These are phyloP conservation scores for Phytophthora cryptogea DNA, from an alignment of 352 stramenopile genomes.

Conservation along the genomic window DNA sequence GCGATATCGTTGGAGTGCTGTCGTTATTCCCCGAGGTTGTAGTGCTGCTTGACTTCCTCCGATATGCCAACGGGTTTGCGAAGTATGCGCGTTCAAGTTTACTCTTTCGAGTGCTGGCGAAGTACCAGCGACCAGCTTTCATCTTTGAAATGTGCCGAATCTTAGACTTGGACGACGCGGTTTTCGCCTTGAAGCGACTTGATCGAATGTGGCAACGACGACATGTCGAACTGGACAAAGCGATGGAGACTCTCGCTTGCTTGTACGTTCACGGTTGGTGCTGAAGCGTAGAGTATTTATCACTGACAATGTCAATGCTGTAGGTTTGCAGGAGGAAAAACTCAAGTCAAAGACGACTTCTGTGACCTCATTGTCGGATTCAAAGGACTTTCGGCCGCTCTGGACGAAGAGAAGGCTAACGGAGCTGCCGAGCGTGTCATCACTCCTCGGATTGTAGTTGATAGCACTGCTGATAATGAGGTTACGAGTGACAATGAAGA, in stretches of 20 bases:
- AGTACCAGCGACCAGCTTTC: slow-evolving; percentile 53
- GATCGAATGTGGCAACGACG: slow-evolving; percentile 52
- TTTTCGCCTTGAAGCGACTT: slow-evolving; percentile 65
- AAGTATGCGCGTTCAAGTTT: slow-evolving; percentile 32
- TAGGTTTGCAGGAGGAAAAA: slow-evolving; percentile 14
- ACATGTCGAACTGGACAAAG: slow-evolving; percentile 33
- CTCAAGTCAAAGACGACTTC: slow-evolving; percentile 51
- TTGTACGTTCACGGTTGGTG: slow-evolving; percentile 13
- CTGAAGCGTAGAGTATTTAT: too few relatives aligned
- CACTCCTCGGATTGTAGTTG: slow-evolving; percentile 8
- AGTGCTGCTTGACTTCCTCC: slow-evolving; percentile 46
- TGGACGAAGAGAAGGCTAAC: slow-evolving; percentile 13
- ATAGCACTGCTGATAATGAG: background rate
- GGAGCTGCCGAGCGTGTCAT: slow-evolving; percentile 20
- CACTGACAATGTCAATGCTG: too few relatives aligned
- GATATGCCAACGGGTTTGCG: slow-evolving; percentile 46
- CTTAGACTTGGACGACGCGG: slow-evolving; percentile 62
- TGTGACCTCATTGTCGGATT: slow-evolving; percentile 72
- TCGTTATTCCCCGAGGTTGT: slow-evolving; percentile 45
- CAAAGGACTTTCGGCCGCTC: slow-evolving; percentile 24
- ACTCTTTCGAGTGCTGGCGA: slow-evolving; percentile 60
- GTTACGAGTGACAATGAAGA: slow-evolving; percentile 14
- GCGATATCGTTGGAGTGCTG: slow-evolving; percentile 56
- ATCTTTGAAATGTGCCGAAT: slow-evolving; percentile 73
- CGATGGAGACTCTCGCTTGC: slow-evolving; percentile 29